phyloP scores from a whole-genome alignment of 306 rosid species.

The Quillaja saponaria region DNA sequence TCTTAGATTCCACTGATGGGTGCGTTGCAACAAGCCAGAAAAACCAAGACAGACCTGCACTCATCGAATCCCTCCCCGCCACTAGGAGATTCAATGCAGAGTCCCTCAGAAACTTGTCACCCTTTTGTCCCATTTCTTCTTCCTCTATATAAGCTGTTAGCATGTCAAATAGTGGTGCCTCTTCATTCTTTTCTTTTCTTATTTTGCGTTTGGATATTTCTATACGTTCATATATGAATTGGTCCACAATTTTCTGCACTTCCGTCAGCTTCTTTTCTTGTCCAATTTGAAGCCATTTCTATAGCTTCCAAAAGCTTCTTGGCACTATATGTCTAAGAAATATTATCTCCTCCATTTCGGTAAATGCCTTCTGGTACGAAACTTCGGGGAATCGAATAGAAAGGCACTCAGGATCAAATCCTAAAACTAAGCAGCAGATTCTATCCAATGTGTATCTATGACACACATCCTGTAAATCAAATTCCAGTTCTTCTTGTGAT shows the following conservation, averaged over 20 bases:
- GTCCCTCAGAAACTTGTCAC: slow-evolving; percentile 49
- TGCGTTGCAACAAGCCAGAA: slow-evolving; percentile 47
- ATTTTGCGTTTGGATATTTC: slow-evolving; percentile 28
- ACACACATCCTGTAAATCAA: slow-evolving; percentile 50
- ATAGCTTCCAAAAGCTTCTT: slow-evolving; percentile 41
- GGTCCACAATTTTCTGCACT: slow-evolving; percentile 37
- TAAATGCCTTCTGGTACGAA: slow-evolving; percentile 43
- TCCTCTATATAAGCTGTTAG: slow-evolving; percentile 28
- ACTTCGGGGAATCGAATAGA: slow-evolving; percentile 38
- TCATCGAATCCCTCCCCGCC: slow-evolving; percentile 49
- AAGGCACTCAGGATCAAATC: slow-evolving; percentile 44
- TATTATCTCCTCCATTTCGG: slow-evolving; percentile 27
- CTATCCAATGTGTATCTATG: slow-evolving; percentile 39
- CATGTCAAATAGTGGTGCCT: slow-evolving; percentile 29
- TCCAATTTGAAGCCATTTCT: slow-evolving; percentile 42
- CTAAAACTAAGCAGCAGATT: slow-evolving; percentile 37
- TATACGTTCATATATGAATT: slow-evolving; percentile 32
- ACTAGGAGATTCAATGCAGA: slow-evolving; percentile 34
- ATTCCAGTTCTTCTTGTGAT: background rate
- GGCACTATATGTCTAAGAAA: slow-evolving; percentile 36
- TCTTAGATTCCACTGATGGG: slow-evolving; percentile 45
- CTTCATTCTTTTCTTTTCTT: background rate
- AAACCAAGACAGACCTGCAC: slow-evolving; percentile 52
- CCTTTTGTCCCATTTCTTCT: slow-evolving; percentile 1
- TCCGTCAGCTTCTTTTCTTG: slow-evolving; percentile 28